Conservation (phyloP, 75 land plant genomes). For the Cunninghamia lanceolata region DNA sequence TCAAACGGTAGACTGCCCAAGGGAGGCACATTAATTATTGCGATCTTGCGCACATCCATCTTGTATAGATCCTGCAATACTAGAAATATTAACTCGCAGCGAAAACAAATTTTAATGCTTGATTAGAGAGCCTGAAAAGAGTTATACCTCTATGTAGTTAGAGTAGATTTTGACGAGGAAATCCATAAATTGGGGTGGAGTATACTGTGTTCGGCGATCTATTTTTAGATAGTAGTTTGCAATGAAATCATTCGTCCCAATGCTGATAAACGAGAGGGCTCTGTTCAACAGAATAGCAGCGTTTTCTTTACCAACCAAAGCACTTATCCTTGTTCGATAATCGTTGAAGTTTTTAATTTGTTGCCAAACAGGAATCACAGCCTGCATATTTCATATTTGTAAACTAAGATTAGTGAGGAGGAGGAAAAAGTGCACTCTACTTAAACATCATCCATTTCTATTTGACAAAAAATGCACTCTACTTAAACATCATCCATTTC, state of each 20-base stretch:
- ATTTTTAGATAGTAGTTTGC: neutral
- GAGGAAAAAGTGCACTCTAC: no score
- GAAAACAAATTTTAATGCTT: no score
- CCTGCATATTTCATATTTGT: no score
- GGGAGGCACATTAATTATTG: conserved; percentile 26
- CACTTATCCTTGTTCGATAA: no score
- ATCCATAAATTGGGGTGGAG: neutral
- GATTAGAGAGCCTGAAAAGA: neutral
- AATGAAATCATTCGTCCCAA: neutral
- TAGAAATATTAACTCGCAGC: no score
- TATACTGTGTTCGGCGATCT: neutral
- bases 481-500: no score
- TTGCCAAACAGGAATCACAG: no score
- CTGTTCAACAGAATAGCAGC: neutral
- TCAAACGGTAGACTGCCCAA: conserved; percentile 31
- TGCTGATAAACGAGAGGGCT: neutral
- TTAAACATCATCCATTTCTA: no score
- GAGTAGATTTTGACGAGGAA: neutral
- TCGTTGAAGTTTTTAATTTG: no score
- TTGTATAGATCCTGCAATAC: conserved; percentile 30
- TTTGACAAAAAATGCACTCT: no score
- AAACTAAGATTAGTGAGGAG: no score
- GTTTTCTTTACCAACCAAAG: no score
- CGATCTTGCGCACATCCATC: conserved; percentile 23
- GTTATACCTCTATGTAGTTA: neutral